Base-by-base conservation (phyloP, 2,329 filamentous ascomycete species). In the Calonectria leucothoes region DNA sequence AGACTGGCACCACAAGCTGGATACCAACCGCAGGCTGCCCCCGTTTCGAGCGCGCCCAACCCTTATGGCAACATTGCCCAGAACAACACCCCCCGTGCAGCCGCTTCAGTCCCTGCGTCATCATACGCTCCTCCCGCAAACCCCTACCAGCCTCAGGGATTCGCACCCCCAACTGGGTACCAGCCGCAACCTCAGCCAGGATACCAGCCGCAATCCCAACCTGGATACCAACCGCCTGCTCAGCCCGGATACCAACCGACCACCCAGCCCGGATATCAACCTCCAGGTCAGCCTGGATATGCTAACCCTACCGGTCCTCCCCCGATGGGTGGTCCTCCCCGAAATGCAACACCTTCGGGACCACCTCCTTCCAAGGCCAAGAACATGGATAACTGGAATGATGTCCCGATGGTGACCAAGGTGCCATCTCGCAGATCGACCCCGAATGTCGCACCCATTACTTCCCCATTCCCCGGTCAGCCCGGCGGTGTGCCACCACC, bases 301-400 rank as follows among this genome's bases (percentile, higher is more conserved):
- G 74, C 55, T 27, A 64, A 82, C 78, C 78, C 82, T 73, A 72
- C 80, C 12, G 81, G 81, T n/a, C 83, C 83, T 63, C 83, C 83
- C 1, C 82, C 82, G 27, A 79, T 83, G 74, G 78, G 80, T 66
- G 84, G 84, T 23, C 86, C 87, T 69, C 86, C 87, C 66, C 91
- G 93, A 75, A 92, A 91, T 74, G 89, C 91, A 31, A 92, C 91
- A 42, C 90, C 93, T n/a, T 93, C 94, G 15, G 89, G 89, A 29
- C 88, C 91, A 49, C 93, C 95, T 27, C 91, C 94, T 23, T 91
- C 94, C 12, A 92, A 91, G 81, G 88, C 91, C 71, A 93, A 92
- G 81, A 93, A 94, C 76, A 93, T 93, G 75, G 91, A 93, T 33
- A 94, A 94, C 79, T 99, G 97, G 97, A 99, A 99, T 79, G 97